Conservation (phyloP, 805 yeast genomes). For the Torulaspora microellipsoides region DNA sequence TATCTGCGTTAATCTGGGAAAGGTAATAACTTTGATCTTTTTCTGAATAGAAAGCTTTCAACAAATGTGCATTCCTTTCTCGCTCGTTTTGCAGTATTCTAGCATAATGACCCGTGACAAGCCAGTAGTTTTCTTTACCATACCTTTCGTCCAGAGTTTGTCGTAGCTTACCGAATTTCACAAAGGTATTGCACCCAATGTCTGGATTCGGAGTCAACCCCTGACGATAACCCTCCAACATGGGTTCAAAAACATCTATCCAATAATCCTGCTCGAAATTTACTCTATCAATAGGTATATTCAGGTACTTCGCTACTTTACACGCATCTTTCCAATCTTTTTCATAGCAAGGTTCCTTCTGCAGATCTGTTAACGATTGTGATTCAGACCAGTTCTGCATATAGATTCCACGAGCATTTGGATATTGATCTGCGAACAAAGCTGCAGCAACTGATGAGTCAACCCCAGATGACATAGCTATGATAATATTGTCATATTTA, state of each 20-base stretch:
- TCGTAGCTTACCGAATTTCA: slow-evolving; percentile 80
- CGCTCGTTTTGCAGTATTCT: slow-evolving; percentile 38
- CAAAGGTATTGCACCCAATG: slow-evolving; percentile 74
- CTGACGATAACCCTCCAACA: slow-evolving; percentile 63
- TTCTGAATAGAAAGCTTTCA: slow-evolving; percentile 50
- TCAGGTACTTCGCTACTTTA: slow-evolving; percentile 52
- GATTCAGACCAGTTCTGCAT: slow-evolving; percentile 86
- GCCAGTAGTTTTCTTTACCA: slow-evolving; percentile 57
- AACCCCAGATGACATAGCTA: slow-evolving; percentile 97
- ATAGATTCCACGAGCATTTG: slow-evolving; percentile 72
- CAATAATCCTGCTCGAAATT: slow-evolving; percentile 90
- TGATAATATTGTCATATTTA: slow-evolving; percentile 54
- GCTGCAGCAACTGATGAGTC: slow-evolving; percentile 90
- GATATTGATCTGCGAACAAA: slow-evolving; percentile 48
- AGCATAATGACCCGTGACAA: slow-evolving; percentile 86
- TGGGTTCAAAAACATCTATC: slow-evolving; percentile 88
- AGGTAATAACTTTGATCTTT: slow-evolving; percentile 94
- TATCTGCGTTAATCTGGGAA: slow-evolving; percentile 53
- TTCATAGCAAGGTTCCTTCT: slow-evolving; percentile 62
- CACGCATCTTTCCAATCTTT: slow-evolving; percentile 85
- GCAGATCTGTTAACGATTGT: slow-evolving; percentile 32
- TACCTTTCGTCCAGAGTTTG: slow-evolving; percentile 46
- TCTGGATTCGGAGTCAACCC: slow-evolving; percentile 97
- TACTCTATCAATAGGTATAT: slow-evolving; percentile 68
- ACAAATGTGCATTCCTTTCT: slow-evolving; percentile 41